phyloP scores from a whole-genome alignment of 768 basidiomycete species.

The Rhizopogon vulgaris region DNA sequence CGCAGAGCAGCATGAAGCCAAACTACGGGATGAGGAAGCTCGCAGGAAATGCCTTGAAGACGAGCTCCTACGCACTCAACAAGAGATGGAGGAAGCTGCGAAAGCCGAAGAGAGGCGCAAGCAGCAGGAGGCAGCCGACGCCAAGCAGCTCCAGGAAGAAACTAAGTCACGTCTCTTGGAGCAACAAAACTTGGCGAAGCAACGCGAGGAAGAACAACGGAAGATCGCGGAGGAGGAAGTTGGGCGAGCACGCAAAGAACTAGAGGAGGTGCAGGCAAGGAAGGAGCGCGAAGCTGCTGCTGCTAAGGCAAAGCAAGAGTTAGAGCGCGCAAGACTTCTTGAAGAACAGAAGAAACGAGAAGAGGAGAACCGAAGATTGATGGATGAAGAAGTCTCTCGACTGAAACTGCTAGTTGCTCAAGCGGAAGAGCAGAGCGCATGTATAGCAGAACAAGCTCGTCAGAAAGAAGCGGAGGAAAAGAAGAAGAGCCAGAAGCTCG shows the following conservation, averaged over 20 bases:
- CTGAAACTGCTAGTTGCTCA: conserved; percentile 21
- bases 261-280: conserved; percentile 16
- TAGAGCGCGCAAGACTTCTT: conserved; percentile 16
- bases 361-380: conserved; percentile 23
- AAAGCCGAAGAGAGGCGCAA: conserved; percentile 12
- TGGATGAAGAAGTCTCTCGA: conserved; percentile 20
- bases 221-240: conserved; percentile 24
- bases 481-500: conserved; percentile 20
- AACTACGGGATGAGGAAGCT: conserved; percentile 23
- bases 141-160: conserved; percentile 14
- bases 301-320: conserved; percentile 23
- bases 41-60: conserved; percentile 19
- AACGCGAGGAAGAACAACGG: conserved; percentile 18
- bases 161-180: conserved; percentile 18
- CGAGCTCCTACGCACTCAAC: conserved; percentile 19
- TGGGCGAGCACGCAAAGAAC: conserved; percentile 13
- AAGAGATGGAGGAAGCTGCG: conserved; percentile 10
- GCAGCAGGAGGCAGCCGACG: conserved; percentile 17
- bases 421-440: conserved; percentile 22
- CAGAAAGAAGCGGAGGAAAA: conserved; percentile 23
- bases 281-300: conserved; percentile 18
- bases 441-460: conserved; percentile 20
- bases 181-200: conserved; percentile 18
- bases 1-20: conserved; percentile 22
- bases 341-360: conserved; percentile 27